Percentiles rank a stretch among this genome's conserved stretches.
These are phyloP conservation scores for Phytophthora kernoviae DNA, from an alignment of 352 stramenopile genomes.

Conservation along the genomic window DNA sequence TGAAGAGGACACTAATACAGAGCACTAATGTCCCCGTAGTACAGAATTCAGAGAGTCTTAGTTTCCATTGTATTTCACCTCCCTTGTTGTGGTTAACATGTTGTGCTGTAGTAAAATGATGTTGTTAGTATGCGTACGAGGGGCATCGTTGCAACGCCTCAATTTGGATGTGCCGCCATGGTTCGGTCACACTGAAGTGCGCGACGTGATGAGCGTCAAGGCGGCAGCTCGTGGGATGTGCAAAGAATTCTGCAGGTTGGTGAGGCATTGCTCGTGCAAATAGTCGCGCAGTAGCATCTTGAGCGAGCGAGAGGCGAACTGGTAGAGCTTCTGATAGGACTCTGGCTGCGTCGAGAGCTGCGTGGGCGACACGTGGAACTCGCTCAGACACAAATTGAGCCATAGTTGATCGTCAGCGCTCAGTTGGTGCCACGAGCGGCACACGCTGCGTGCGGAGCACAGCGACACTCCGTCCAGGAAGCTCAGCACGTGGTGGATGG, in stretches of 20 bases:
- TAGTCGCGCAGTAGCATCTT: constrained; percentile 78
- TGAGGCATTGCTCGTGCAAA: constrained; percentile 79
- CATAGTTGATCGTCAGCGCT: constrained; percentile 67
- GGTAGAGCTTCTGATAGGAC: constrained; percentile 79
- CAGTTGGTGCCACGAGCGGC: constrained; percentile 56
- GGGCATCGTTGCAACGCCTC: constrained; percentile 6
- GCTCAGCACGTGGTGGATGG: constrained; percentile 59
- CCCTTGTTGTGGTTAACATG: constrained; percentile 6
- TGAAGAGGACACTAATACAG: constrained; percentile 22
- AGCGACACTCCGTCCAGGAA: constrained; percentile 79
- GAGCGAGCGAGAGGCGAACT: constrained; percentile 72
- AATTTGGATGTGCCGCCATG: constrained; percentile 4
- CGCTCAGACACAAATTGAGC: constrained; percentile 64
- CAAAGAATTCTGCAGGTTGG: constrained; percentile 73
- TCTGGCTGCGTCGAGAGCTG: constrained; percentile 63
- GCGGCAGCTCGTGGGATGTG: constrained; percentile 66
- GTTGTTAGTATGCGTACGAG: constrained; percentile 21
- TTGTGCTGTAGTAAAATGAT: neutral
- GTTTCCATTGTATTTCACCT: constrained; percentile 10
- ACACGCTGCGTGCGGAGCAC: constrained; percentile 57
- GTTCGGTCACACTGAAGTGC: constrained; percentile 22
- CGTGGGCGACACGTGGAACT: constrained; percentile 80
- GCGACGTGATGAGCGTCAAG: constrained; percentile 55
- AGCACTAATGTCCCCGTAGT: neutral
- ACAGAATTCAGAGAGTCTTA: neutral